Evolutionary conservation across 2,329 filamentous ascomycete species (phyloP).

Genomic region (Berkeleyomyces basicola): DNA sequence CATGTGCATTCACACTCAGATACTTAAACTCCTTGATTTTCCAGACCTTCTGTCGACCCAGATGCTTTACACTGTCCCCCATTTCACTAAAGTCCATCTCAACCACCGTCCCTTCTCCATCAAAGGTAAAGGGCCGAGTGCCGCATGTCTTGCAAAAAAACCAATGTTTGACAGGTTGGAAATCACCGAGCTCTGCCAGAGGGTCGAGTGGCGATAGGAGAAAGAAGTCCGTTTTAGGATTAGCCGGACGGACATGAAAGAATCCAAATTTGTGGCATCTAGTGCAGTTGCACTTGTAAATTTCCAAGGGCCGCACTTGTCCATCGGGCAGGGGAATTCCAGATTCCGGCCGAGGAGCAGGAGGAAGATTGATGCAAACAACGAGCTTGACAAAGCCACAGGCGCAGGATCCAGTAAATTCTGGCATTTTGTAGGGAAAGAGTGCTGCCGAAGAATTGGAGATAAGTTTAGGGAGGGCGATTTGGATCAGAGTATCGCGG

Average conservation of each 20-base stretch:
- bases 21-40: conserved; percentile 8
- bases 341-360: conserved; percentile 1
- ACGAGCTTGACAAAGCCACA: conserved; percentile 10
- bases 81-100: conserved; percentile 10
- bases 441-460: not conserved
- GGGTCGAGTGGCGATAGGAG: conserved; percentile 27
- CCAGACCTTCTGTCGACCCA: conserved; percentile 9
- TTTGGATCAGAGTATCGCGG: too few relatives aligned
- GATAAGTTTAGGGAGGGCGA: too few relatives aligned
- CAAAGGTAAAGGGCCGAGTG: conserved; percentile 23
- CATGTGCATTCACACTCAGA: conserved; percentile 11
- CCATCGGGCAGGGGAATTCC: conserved; percentile 15
- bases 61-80: conserved; percentile 4
- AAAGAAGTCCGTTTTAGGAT: conserved; percentile 27
- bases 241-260: conserved; percentile 25
- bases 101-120: conserved; percentile 4
- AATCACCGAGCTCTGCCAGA: conserved; percentile 24
- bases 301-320: conserved; percentile 29
- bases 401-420: conserved; percentile 8
- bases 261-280: conserved; percentile 28
- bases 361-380: conserved; percentile 8
- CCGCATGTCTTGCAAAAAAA: conserved; percentile 22
- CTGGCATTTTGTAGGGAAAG: conserved; percentile 1
- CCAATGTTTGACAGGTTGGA: conserved; percentile 21
- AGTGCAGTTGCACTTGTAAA: conserved; percentile 26